Evolutionary conservation across 2,329 filamentous ascomycete species (phyloP), one percentile per base, ranked within the genome.

Genomic region (Penicillium paneum): DNA sequence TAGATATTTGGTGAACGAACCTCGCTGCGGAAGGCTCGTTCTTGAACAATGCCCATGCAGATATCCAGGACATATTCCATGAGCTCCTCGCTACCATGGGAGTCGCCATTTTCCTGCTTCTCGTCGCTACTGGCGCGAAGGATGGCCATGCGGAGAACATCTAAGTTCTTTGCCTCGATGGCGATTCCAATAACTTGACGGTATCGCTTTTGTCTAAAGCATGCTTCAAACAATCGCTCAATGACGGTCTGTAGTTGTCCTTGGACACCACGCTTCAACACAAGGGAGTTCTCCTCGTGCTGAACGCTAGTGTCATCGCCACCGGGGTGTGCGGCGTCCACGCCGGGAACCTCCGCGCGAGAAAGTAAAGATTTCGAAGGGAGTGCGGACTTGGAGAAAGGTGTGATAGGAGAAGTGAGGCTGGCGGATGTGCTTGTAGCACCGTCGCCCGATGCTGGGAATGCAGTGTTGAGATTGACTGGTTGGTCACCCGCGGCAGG

Each of bases 11-110:
- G 15, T n/a, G 24, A 13, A 39, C 8, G 52, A 75, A 83, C 81
- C 76, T 87, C 83, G 65, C 86, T 86, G 58, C 94, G 86, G 68
- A 97, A 83, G 44, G 87, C 86, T 49, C 93, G 85, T 76, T 99
- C 94, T 75, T 97, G 94, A 17, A 99, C 91, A 57, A 97, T 88
- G 58, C 95, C 92, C 91, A 99, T 96, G 79, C 93, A 97, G 63
- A 99, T 95, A 64, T 92, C 86, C 58, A 99, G 78, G 19, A 94
- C 89, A 68, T 99, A 99, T 64, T 99, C 94, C 87, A 99, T 94
- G 54, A 99, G 77, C 71, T 97, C 93, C 70, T 97, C 92, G 17
- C 91, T 88, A 28, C 87, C 84, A 34, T 78, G 77, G 17, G 74
- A 76, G 60, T 85, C 83, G 4, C 71, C 73, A 35, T 78, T 74